A percentile compares a stretch with the other conserved stretches of the same genome.
Conservation (phyloP, 805 yeast species). For the Ogataea wickerhamii region DNA sequence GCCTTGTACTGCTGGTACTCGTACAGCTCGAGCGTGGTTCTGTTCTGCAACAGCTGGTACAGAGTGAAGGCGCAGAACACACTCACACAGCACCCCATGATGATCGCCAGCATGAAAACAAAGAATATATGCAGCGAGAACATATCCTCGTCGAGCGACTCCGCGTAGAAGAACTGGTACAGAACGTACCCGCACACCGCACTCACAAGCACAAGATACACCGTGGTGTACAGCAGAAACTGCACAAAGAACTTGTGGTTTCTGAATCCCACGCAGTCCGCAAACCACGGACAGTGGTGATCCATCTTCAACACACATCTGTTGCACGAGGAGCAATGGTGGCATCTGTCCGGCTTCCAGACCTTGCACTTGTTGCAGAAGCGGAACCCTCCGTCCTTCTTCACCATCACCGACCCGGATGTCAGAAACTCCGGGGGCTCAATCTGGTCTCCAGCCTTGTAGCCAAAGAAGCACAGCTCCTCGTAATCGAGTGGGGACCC, state of each 20-base stretch:
- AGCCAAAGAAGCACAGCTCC: slow-evolving; percentile 31
- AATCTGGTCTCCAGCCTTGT: slow-evolving; percentile 17
- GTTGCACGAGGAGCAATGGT: slow-evolving; percentile 51
- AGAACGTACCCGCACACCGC: slow-evolving; percentile 39
- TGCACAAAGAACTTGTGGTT: slow-evolving; percentile 82
- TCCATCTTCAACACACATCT: slow-evolving; percentile 51
- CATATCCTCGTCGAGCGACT: slow-evolving; percentile 25
- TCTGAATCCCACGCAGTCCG: slow-evolving; percentile 76
- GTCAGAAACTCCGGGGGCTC: slow-evolving; percentile 42
- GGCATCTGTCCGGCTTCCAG: slow-evolving; percentile 61
- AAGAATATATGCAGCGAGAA: slow-evolving; percentile 59
- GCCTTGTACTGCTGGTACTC: slow-evolving; percentile 48
- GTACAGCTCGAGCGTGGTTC: slow-evolving; percentile 79
- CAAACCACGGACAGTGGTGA: slow-evolving; percentile 86
- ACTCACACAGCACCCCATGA: slow-evolving; percentile 53
- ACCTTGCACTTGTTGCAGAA: slow-evolving; percentile 49
- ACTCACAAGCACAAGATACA: slow-evolving; percentile 44
- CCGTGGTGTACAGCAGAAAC: slow-evolving; percentile 53
- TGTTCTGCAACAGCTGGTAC: slow-evolving; percentile 58
- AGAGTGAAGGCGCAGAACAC: slow-evolving; percentile 56
- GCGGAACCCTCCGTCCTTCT: slow-evolving; percentile 61
- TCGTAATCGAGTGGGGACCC: slow-evolving; percentile 64
- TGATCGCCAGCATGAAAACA: slow-evolving; percentile 51
- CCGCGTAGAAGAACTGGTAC: slow-evolving; percentile 44
- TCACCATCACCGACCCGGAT: slow-evolving; percentile 42